Evolutionary conservation across 176 grass and related monocot genomes (phyloP).

Genomic region (Hordeum vulgare): MorexV3_pseudomolecules_assembly NC_058519.1:95334093-95334592

Average conservation of each 20-base stretch:
- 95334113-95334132: background rate
- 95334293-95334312: constrained; percentile 46
- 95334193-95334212: background rate
- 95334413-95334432: constrained; percentile 9
- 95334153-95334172: background rate
- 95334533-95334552: background rate
- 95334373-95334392: constrained; percentile 89
- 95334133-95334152: background rate
- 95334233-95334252: constrained; percentile 89
- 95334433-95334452: constrained; percentile 25
- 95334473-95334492: constrained; percentile 52
- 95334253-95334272: constrained; percentile 95
- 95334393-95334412: constrained; percentile 52
- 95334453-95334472: constrained; percentile 65
- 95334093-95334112: background rate
- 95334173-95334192: background rate
- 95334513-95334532: background rate
- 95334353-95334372: constrained; percentile 26
- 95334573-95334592: background rate
- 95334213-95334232: constrained; percentile 38
- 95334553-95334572: background rate
- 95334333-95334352: background rate
- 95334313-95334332: constrained; percentile 53
- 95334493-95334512: constrained; percentile 54
- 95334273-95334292: constrained; percentile 31